Evolutionary conservation across 257 asterid genomes (phyloP).

Genomic region (Solanum rostratum): DNA sequence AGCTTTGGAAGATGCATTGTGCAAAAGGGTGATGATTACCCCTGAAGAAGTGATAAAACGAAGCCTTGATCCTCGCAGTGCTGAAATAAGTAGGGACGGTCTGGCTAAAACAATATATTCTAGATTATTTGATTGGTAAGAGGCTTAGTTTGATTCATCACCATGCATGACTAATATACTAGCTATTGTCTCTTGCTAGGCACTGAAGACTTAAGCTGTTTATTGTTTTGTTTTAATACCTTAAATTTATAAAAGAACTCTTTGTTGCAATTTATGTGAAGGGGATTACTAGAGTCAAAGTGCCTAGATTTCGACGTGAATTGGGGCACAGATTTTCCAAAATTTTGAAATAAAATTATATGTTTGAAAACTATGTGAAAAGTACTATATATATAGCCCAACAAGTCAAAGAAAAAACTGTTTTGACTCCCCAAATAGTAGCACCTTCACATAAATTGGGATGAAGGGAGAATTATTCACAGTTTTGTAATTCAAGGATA

Average conservation of each 20-base stretch:
- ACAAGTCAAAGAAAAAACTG: background rate
- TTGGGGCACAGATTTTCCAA: background rate
- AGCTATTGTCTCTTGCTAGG: background rate
- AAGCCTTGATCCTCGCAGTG: constrained; percentile 94
- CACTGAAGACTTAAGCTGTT: background rate
- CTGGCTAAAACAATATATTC: constrained; percentile 90
- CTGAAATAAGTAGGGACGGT: constrained; percentile 88
- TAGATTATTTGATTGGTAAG: constrained; percentile 89
- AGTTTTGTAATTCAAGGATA: background rate
- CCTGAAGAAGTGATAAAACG: constrained; percentile 98
- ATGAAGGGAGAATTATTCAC: background rate
- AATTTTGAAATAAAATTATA: background rate
- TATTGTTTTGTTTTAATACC: background rate
- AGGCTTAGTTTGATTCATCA: constrained; percentile 3
- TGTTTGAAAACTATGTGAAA: background rate
- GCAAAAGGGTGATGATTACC: constrained; percentile 97
- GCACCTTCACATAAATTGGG: background rate
- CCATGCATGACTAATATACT: background rate
- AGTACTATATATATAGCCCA: background rate
- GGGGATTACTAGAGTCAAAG: background rate
- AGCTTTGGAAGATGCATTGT: constrained; percentile 85
- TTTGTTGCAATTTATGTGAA: background rate
- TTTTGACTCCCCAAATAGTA: background rate
- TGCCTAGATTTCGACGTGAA: background rate
- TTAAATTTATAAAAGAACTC: background rate